Evolutionary conservation across 1,284 basidiomycete species (phyloP).

Genomic region (Ustilago nuda): DNA sequence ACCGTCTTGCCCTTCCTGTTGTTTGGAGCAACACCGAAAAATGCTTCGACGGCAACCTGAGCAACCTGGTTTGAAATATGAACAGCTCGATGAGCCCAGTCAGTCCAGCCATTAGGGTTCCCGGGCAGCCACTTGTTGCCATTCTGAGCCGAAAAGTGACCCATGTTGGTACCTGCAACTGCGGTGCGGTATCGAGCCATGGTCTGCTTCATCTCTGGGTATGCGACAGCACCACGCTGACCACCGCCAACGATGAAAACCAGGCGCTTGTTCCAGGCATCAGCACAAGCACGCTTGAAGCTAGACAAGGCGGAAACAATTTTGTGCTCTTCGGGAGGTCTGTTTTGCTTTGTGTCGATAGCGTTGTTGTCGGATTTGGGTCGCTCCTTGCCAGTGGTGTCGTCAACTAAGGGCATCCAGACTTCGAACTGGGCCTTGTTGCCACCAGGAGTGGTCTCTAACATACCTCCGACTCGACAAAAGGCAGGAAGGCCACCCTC

Average conservation of each 20-base stretch:
- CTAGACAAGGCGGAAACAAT: neutral
- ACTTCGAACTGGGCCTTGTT: conserved; percentile 45
- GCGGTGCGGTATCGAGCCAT: conserved; percentile 45
- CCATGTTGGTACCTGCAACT: conserved; percentile 44
- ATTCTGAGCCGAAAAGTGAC: conserved; percentile 34
- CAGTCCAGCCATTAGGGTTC: conserved; percentile 32
- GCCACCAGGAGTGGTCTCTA: conserved; percentile 22
- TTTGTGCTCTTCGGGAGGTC: neutral
- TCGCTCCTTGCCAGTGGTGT: neutral
- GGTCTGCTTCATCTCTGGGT: conserved; percentile 53
- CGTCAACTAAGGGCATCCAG: conserved; percentile 44
- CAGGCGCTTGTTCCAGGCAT: conserved; percentile 43
- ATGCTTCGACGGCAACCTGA: conserved; percentile 38
- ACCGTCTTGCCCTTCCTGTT: neutral
- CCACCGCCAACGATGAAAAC: conserved; percentile 48
- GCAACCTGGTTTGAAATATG: conserved; percentile 38
- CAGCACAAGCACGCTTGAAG: conserved; percentile 26
- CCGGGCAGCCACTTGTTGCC: conserved; percentile 28
- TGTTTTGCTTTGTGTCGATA: neutral
- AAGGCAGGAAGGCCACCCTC: conserved; percentile 49
- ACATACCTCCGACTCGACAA: conserved; percentile 49
- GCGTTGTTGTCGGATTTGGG: neutral
- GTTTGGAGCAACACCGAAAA: conserved; percentile 31
- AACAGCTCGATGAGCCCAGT: conserved; percentile 47
- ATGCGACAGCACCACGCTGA: conserved; percentile 35